These are phyloP conservation scores for Viola pubescens DNA, from an alignment of 441 rosid genomes.

Conservation along the genomic window DNA sequence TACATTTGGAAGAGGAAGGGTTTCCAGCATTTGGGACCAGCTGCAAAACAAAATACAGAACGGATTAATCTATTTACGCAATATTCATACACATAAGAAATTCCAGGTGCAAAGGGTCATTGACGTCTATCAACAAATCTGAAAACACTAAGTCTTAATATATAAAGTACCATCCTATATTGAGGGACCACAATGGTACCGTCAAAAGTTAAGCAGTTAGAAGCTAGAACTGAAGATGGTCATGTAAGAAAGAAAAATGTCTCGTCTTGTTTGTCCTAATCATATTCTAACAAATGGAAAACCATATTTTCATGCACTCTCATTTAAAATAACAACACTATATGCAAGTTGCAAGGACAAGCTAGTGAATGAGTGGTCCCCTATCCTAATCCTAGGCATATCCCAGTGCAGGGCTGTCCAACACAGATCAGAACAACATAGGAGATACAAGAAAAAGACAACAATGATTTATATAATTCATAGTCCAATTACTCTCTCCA, in stretches of 20 bases:
- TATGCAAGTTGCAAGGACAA: constrained; percentile 17
- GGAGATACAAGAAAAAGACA: constrained; percentile 7
- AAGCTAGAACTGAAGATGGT: neutral
- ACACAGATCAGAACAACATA: constrained; percentile 5
- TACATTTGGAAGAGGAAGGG: constrained; percentile 78
- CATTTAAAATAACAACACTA: constrained; percentile 9
- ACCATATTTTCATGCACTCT: constrained; percentile 5
- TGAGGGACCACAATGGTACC: constrained; percentile 21
- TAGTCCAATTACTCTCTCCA: constrained; percentile 8
- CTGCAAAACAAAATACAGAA: constrained; percentile 36
- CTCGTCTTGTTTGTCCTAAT: constrained; percentile 12
- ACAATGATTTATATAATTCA: neutral
- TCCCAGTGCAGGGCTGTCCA: constrained; percentile 10
- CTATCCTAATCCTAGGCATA: constrained; percentile 15
- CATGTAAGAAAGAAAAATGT: constrained; percentile 11
- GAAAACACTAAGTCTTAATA: constrained; percentile 10
- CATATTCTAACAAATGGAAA: constrained; percentile 9
- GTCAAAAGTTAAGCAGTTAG: constrained; percentile 6
- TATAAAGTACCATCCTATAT: constrained; percentile 11
- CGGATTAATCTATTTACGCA: constrained; percentile 15
- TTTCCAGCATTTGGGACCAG: constrained; percentile 71
- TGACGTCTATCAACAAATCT: constrained; percentile 4
- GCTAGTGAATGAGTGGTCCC: constrained; percentile 36
- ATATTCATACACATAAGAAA: constrained; percentile 5
- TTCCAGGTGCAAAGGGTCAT: neutral